Base-by-base conservation (phyloP, 371 early-diverging fungal species). In the Mucor mucedo region DNA sequence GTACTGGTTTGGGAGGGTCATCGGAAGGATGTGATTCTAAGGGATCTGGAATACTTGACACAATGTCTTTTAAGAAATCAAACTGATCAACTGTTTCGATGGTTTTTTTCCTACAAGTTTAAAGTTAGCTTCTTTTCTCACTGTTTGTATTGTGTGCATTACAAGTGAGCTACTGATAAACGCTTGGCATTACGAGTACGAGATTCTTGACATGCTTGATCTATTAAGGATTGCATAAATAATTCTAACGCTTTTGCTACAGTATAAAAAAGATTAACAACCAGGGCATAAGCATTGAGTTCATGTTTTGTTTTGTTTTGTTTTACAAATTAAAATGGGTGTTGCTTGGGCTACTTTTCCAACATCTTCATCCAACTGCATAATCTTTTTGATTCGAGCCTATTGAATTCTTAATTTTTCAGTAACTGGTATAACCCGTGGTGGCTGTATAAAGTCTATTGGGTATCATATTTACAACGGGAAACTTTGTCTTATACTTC, bases 291-390 rank as follows among this genome's bases (percentile, higher is more conserved):
- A 0, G 28, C 32, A 39, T 6, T 16, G 16, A 21, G 21, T 21
- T 21, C 21, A 21, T 21, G 21, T 21, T 1, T 21, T 21, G 21
- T 21, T 1, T 21, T 21, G 21, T 21, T 21, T 21, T 21, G 38
- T 9, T 82, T 84, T 91, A 89, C 97, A 96, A 47, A 99, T 94
- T 48, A 99, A 86, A 33, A 99, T 92, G 1, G 99, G 99, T 1
- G 99, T 99, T 44, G 95, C 96, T 65, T 93, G 94, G 6, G 98
- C 94, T 67, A 99, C 95, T 79, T 99, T 99, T 65, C 99, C 99
- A n/a, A 99, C 97, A 74, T 99, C 99, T 65, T 99, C 99, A 83
- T 99, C 98, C 75, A 91, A 84, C 71, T 99, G 98, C 98, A 99
- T 99, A 68, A 99, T 98, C 87, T 98, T 98, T 75, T 99, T 99